Base-by-base conservation (phyloP, 345 rosid genomes). In the Aquilaria sinensis region DNA sequence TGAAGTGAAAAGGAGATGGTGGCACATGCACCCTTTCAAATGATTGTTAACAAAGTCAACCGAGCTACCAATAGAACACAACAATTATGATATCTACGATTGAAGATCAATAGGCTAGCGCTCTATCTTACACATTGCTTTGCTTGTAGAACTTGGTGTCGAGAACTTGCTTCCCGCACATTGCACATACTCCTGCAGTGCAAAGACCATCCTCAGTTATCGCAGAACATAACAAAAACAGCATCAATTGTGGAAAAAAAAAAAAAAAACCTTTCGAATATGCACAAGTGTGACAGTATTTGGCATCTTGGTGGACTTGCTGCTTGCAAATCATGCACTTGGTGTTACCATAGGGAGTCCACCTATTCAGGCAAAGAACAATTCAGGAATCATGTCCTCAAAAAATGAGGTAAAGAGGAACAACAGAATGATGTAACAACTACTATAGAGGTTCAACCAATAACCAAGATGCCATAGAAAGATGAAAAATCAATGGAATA, bases 121-220 rank as follows among this genome's bases (percentile, higher is more conserved):
- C 15, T 56, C 47, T 12, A 12, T 32, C 34, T 77, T 77, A 91
- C 10, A 80, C 96, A 77, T 94, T 94, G 78, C 99, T 94, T 67
- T 94, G 99, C 80, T 87, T 94, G 78, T 95, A 95, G 51, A 84
- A 47, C 88, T 95, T 95, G 47, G 99, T 94, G 83, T 95, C 96
- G 6, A 95, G 83, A 23, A 95, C 99, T 82, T 95, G 97, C 80
- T 95, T 95, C 33, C 99, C 99, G 2, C 99, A 94, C 99, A 94
- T 88, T 0, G 96, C 97, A 60, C 97, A 89, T n/a, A 95, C 89
- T 46, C 97, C 99, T 94, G 79, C 68, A 79, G 16, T 29, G 59
- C 9, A 51, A 41, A 76, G 12, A 56, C 31, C 54, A 64, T 46
- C 29, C 69, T 67, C 48, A 33, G 70, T 43, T 55, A 12, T 37